These are phyloP conservation scores for Aspergillus sojae DNA, from an alignment of 2,329 filamentous ascomycete species.

Conservation along the genomic window DNA sequence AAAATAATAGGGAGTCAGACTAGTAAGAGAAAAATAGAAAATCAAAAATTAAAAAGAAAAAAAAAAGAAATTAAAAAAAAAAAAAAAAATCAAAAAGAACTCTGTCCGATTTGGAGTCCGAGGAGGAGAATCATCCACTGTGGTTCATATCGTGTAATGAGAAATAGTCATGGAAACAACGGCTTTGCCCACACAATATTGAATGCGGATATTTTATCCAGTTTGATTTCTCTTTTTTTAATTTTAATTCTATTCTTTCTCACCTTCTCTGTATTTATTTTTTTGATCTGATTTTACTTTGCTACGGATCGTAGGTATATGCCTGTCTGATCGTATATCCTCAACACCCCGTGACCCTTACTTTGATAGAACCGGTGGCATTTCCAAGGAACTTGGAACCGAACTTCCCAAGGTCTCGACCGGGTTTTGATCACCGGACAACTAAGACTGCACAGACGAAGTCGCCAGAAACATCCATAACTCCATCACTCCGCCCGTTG, in stretches of 20 bases:
- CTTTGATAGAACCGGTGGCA: background rate
- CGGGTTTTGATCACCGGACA: conserved; percentile 7
- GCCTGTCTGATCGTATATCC: background rate
- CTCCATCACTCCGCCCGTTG: conserved; percentile 1
- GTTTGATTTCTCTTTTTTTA: background rate
- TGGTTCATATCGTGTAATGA: conserved; percentile 23
- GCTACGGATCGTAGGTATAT: background rate
- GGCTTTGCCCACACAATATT: background rate
- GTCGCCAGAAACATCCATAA: conserved; percentile 19
- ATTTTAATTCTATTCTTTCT: background rate
- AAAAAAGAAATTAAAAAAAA: background rate
- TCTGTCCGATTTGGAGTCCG: conserved; percentile 18
- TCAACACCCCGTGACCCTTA: background rate
- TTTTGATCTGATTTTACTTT: too few species aligned
- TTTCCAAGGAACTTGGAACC: background rate
- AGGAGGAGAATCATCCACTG: conserved; percentile 1
- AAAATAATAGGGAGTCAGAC: background rate
- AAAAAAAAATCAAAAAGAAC: background rate
- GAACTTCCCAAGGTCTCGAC: conserved; percentile 8
- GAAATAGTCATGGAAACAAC: conserved; percentile 20
- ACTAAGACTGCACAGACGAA: conserved; percentile 2
- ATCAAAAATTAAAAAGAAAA: background rate
- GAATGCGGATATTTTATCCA: conserved; percentile 1
- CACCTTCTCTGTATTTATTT: too few species aligned
- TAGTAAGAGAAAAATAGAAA: background rate